Conservation (phyloP, 2,329 filamentous ascomycete species). For the Bertia moriformis region DNA sequence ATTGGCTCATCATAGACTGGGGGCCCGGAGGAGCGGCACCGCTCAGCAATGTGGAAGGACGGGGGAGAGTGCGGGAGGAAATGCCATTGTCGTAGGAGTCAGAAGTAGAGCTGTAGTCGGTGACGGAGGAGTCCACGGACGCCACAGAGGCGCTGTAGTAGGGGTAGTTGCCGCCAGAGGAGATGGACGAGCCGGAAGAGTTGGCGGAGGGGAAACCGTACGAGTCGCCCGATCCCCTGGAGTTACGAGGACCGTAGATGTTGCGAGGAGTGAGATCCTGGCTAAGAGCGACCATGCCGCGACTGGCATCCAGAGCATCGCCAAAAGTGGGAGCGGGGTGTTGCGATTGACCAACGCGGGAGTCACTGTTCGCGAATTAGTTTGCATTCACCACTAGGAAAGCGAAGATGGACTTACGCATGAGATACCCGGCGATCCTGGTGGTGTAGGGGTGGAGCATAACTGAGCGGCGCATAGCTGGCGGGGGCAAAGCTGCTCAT, state of each 20-base stretch:
- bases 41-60: constrained; percentile 8
- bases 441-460: background rate
- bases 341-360: background rate
- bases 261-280: constrained; percentile 1
- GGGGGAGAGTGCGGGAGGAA: background rate
- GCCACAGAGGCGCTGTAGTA: constrained; percentile 1
- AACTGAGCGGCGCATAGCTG: background rate
- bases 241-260: constrained; percentile 1
- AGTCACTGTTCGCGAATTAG: background rate
- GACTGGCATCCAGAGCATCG: background rate
- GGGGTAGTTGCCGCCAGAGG: constrained; percentile 1
- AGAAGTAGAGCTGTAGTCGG: background rate
- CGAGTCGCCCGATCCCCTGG: background rate
- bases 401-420: background rate
- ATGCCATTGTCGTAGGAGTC: background rate
- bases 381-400: no score
- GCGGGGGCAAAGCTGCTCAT: constrained; percentile 1
- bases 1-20: constrained; percentile 66
- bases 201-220: background rate
- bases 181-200: background rate
- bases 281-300: background rate
- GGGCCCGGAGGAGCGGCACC: constrained; percentile 45
- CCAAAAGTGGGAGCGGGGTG: background rate
- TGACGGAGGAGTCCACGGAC: background rate
- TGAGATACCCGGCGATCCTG: background rate